Base-by-base conservation (phyloP, 495 filamentous ascomycete genomes). In the Xylona heveae region DNA sequence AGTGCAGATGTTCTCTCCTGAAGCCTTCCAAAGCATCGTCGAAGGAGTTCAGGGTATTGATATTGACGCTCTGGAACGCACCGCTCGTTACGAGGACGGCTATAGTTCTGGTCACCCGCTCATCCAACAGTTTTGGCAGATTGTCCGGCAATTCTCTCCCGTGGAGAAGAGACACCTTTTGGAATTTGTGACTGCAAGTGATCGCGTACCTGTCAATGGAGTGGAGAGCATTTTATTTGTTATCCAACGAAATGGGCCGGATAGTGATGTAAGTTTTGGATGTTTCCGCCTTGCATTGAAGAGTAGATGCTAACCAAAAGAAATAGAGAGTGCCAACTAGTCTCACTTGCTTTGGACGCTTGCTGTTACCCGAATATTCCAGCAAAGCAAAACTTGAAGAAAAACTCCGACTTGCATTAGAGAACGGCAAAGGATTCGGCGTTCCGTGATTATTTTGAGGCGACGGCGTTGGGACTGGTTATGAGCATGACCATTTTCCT, bases 401-500 rank as follows among this genome's bases (percentile, higher is more conserved):
- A 51, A 81, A 81, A 49, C 53, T 97, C 38, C 57, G 57, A 20
- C 66, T 79, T 58, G 88, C 88, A 28, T 49, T 97, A 41, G 74
- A 84, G 52, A 88, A 93, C 51, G 68, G 73, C n/a, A 68, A 74
- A 45, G 88, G 88, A n/a, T 97, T 97, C 52, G 88, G 88, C 27
- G 71, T 75, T 51, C 60, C 59, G 27, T 66, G 46, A 53, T 19
- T 1, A 13, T 28, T 19, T 2, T n/a, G 10, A 13, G 3, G 13
- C 13, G 24, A 13, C 24, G 24, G n/a, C 24, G 24, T 26, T 3
- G 24, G 24, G 13, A 13, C 13, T 26, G 24, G 24, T 26, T 26
- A 3, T n/a, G n/a, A n/a, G n/a, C n/a, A n/a, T n/a, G n/a, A n/a
- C n/a, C n/a, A n/a, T n/a, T n/a, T n/a, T n/a, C n/a, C n/a, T n/a